A percentile compares a stretch with the other conserved stretches of the same genome.
Evolutionary conservation across 1,139 yeast species (phyloP).

Genomic region (Yamadazyma oceani): DNA sequence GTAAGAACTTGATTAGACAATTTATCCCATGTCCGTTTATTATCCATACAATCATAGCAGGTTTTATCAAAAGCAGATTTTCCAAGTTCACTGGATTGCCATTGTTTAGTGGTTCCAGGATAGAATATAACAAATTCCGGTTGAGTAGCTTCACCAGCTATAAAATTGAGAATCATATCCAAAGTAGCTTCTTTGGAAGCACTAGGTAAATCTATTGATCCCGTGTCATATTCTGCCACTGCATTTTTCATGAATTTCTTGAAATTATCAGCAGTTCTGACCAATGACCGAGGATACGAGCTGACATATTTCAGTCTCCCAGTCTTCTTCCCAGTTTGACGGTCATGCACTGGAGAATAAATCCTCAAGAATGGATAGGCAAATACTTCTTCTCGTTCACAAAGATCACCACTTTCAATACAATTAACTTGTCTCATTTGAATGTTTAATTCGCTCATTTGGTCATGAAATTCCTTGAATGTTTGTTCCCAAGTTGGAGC

Average conservation of each 20-base stretch:
- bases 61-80: constrained; percentile 32
- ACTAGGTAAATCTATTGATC: constrained; percentile 36
- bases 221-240: constrained; percentile 45
- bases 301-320: constrained; percentile 40
- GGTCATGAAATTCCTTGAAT: constrained; percentile 39
- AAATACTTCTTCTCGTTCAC: constrained; percentile 56
- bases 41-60: constrained; percentile 52
- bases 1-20: constrained; percentile 49
- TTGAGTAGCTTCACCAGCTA: constrained; percentile 46
- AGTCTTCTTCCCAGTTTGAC: constrained; percentile 25
- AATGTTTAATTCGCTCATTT: constrained; percentile 42
- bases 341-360: constrained; percentile 51
- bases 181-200: constrained; percentile 33
- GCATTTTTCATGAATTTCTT: constrained; percentile 53
- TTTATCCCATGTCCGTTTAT: constrained; percentile 57
- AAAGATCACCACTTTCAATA: constrained; percentile 68
- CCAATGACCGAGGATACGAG: constrained; percentile 46
- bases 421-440: constrained; percentile 72
- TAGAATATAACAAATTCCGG: constrained; percentile 65
- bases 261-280: constrained; percentile 49
- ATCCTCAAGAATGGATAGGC: constrained; percentile 61
- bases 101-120: constrained; percentile 51
- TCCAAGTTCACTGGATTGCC: constrained; percentile 39
- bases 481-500: constrained; percentile 68
- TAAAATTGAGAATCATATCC: constrained; percentile 36